Percentiles rank a stretch among this genome's conserved stretches.
These are phyloP conservation scores for Trichoderma endophyticum DNA, from an alignment of 2,329 filamentous ascomycete species.

Conservation along the genomic window DNA sequence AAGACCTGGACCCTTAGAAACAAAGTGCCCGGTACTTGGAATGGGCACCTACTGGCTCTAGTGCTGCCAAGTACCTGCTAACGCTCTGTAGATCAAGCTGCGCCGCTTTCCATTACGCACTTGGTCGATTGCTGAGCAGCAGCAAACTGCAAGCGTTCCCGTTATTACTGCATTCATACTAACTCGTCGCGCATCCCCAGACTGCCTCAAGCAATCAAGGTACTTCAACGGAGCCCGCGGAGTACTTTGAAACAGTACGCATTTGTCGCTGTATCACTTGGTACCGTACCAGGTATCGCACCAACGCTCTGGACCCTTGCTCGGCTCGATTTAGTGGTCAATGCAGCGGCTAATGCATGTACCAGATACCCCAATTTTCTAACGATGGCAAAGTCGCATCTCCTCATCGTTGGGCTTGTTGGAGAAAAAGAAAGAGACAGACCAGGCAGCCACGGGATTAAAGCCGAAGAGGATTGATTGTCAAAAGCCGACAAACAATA, in stretches of 20 bases:
- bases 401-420: conserved; percentile 8
- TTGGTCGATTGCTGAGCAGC: background rate
- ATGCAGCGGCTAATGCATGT: background rate
- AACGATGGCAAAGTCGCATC: conserved; percentile 9
- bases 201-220: background rate
- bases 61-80: background rate
- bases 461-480: background rate
- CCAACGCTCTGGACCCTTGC: background rate
- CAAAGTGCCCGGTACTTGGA: background rate
- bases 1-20: background rate
- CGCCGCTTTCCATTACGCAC: conserved; percentile 11
- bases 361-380: background rate
- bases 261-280: background rate
- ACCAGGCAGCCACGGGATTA: conserved; percentile 2
- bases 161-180: background rate
- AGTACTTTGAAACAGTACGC: background rate
- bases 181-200: background rate
- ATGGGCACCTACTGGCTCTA: background rate
- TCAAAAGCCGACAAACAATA: too few relatives aligned
- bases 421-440: background rate
- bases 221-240: background rate
- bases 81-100: background rate
- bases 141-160: background rate
- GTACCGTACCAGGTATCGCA: background rate
- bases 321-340: background rate